A percentile compares a stretch with the other conserved stretches of the same genome.
These are phyloP conservation scores for Mrakia frigida DNA, from an alignment of 768 basidiomycete genomes.

Conservation along the genomic window DNA sequence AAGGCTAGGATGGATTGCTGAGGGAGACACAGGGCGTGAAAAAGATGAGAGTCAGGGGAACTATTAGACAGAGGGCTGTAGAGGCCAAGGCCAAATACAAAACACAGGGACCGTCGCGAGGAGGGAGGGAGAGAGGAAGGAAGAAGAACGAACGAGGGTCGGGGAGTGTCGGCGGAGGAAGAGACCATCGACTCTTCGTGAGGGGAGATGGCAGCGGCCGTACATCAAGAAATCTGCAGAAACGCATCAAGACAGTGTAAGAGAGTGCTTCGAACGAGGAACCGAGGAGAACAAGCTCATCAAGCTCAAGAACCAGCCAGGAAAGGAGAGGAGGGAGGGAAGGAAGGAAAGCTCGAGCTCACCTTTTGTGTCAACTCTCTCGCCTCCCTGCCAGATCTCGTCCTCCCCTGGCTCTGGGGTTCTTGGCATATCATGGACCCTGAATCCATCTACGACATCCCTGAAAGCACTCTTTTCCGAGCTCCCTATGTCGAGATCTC, in stretches of 20 bases:
- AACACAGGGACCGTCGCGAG: background rate
- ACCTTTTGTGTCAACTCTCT: slow-evolving; percentile 73
- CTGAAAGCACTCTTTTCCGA: slow-evolving; percentile 60
- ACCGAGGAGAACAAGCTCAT: slow-evolving; percentile 17
- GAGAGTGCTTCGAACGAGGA: background rate
- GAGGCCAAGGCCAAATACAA: too few relatives aligned
- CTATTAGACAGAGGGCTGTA: too few relatives aligned
- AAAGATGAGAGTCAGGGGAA: too few relatives aligned
- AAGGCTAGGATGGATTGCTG: slow-evolving; percentile 59
- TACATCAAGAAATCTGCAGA: slow-evolving; percentile 81
- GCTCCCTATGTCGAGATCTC: background rate
- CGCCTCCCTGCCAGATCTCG: slow-evolving; percentile 76
- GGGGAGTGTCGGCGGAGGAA: slow-evolving; percentile 41
- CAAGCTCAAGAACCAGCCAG: slow-evolving; percentile 4
- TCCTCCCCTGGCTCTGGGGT: slow-evolving; percentile 60
- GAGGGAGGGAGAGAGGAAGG: background rate
- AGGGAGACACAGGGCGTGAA: background rate
- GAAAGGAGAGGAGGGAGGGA: background rate
- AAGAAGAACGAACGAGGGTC: background rate
- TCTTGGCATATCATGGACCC: slow-evolving; percentile 72
- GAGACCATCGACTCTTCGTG: slow-evolving; percentile 78
- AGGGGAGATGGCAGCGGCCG: slow-evolving; percentile 83
- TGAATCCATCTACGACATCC: slow-evolving; percentile 83
- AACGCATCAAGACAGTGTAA: background rate
- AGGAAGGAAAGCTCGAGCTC: slow-evolving; percentile 35